Base-by-base conservation (phyloP, 2,329 filamentous ascomycete species). In the Talaromyces sp. region DNA sequence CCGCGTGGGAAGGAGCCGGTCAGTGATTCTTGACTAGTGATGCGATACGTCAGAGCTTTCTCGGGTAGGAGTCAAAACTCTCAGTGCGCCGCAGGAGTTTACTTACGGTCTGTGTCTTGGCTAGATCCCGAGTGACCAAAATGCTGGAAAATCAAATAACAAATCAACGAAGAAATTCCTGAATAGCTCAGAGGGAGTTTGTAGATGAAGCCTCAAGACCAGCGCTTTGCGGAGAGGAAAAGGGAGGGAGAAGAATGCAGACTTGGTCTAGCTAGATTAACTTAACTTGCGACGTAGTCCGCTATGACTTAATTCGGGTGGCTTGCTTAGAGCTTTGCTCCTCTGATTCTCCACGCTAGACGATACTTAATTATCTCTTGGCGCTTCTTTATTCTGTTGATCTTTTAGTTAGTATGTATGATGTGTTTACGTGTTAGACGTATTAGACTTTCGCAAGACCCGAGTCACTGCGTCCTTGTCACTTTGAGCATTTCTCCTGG, bases 251-350 rank as follows among this genome's bases (percentile, higher is more conserved):
- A n/a, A n/a, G n/a, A n/a, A n/a, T n/a, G 54, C 40, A 28, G 21
- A 14, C 33, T 54, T 23, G 28, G 50, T 16, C 35, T n/a, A 50
- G 46, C 46, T 50, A 28, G n/a, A n/a, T 28, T 28, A 28, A 28
- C 6, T 16, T n/a, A 16, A 48, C 44, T 25, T 12, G 44, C 44
- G 44, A 48, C 31, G 54, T 21, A 56, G 18, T 7, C 28, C 28
- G 28, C 28, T 28, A 57, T 42, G 54, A 57, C 54, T 57, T 57
- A 57, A 57, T 57, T 57, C 54, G 54, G 54, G 54, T 57, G 54
- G 54, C 54, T 57, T 57, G 54, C n/a, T 57, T 57, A 57, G 54
- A 57, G 54, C 54, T 57, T 18, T 57, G 31, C 6, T 40, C 54
- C 37, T 57, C 54, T 57, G n/a, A n/a, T 39, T 31, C 31, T 14